Base-by-base conservation (phyloP, 2,329 filamentous ascomycete genomes). In the Fusarium incarnatum region DNA sequence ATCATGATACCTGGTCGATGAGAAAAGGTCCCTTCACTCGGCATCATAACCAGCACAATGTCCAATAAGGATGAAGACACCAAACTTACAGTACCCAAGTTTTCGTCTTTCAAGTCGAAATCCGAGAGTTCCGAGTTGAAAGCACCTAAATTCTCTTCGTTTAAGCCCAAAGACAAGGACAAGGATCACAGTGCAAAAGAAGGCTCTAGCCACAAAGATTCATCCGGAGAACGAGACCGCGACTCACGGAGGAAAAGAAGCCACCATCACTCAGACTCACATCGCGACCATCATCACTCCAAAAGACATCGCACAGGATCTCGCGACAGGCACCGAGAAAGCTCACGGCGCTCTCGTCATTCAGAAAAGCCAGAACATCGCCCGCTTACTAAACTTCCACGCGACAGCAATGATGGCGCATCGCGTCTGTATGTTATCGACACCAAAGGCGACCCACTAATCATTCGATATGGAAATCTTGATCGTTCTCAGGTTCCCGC, bases 391-490 rank as follows among this genome's bases (percentile, higher is more conserved):
- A 61, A 67, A 45, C 18, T 37, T 15, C 18, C 50, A 30, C 65
- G 58, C 16, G 56, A 64, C 23, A 60, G 42, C 13, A 53, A 57
- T 15, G 61, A 62, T 22, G 23, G 13, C 13, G 59, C 63, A 76
- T 68, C 77, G 25, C 69, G 77, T 75, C 41, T 76, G 6, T 94
- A 88, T 77, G 73, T 88, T 46, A 75, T 92, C 54, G 95, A 98
- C 79, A 88, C 83, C 44, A 89, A 89, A 75, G 94, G 95, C 0
- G 95, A 98, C 74, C 83, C 86, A 7, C 86, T 94, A 49, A 94
- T 96, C 70, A 79, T 91, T 46, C 86, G 86, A 27, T 98, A 94
- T 77, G 93, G 92, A 3, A 86, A 88, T 28, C 85, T 92, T 41
- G 89, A 97, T 77, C 88, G 88, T 37, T 92, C 92, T 69, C 87